Percentiles rank a stretch among this genome's conserved stretches.
Evolutionary conservation across 2,329 filamentous ascomycete genomes (phyloP).

Genomic region (Hymenoscyphus albidus): DNA sequence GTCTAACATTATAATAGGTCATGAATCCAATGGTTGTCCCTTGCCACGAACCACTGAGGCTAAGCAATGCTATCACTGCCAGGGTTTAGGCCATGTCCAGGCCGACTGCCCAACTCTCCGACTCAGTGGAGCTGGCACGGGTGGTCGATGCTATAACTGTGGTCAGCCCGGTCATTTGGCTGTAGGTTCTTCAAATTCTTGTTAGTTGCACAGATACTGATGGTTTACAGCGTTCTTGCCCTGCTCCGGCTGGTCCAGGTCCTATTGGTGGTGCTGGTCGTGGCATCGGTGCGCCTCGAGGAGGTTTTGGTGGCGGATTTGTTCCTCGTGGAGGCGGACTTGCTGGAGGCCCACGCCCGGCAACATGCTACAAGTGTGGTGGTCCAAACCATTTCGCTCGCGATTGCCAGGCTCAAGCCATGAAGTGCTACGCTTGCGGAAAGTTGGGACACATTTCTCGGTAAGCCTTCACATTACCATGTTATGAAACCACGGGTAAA

Average conservation of each 20-base stretch:
- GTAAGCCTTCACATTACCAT: slow-evolving; percentile 12
- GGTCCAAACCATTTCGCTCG: slow-evolving; percentile 97
- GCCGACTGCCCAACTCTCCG: slow-evolving; percentile 97
- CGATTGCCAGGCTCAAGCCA: slow-evolving; percentile 87
- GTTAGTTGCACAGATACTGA: slow-evolving; percentile 20
- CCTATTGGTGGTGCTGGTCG: slow-evolving; percentile 50
- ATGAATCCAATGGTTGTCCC: slow-evolving; percentile 97
- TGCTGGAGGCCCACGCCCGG: slow-evolving; percentile 62
- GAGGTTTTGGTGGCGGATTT: slow-evolving; percentile 61
- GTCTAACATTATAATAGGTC: slow-evolving; percentile 49
- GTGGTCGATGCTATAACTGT: slow-evolving; percentile 95
- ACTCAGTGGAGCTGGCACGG: slow-evolving; percentile 74
- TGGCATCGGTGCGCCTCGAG: slow-evolving; percentile 66
- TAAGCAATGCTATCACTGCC: slow-evolving; percentile 99
- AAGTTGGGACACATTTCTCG: slow-evolving; percentile 56
- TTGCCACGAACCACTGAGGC: slow-evolving; percentile 95
- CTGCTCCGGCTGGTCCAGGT: slow-evolving; percentile 61
- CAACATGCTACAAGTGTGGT: slow-evolving; percentile 72
- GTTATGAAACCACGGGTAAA: slow-evolving; percentile 5
- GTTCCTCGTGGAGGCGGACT: slow-evolving; percentile 68
- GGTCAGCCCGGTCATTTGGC: slow-evolving; percentile 90
- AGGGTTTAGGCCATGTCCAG: slow-evolving; percentile 96
- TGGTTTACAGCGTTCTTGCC: slow-evolving; percentile 67
- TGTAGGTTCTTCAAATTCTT: slow-evolving; percentile 47
- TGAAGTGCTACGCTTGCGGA: slow-evolving; percentile 78